phyloP scores from a whole-genome alignment of 1,139 yeast species.

The Blastobotrys petasosporus region DNA sequence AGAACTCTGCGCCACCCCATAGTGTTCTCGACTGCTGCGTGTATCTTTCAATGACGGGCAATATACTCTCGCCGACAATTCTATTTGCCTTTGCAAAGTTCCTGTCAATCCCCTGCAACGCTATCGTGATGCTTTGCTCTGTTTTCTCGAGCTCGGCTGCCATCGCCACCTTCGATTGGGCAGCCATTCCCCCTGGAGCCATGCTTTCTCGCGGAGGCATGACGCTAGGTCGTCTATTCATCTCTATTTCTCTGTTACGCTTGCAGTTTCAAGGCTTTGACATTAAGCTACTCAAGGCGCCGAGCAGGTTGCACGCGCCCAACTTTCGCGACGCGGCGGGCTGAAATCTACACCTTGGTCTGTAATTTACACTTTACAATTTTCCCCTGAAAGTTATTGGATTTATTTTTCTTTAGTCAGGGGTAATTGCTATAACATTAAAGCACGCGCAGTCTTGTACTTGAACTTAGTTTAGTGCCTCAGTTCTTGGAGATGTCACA shows the following conservation, averaged over 20 bases:
- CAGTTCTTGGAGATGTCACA: no score
- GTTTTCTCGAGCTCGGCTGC: constrained; percentile 58
- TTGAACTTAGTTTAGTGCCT: no score
- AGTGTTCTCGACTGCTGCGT: constrained; percentile 50
- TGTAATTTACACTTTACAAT: no score
- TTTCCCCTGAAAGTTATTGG: no score
- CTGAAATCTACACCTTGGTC: no score
- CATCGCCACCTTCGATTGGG: constrained; percentile 17
- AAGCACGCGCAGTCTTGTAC: no score
- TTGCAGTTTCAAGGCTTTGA: no score
- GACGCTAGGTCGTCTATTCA: constrained; percentile 11
- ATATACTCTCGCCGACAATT: constrained; percentile 52
- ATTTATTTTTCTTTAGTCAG: no score
- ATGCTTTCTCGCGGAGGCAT: constrained; percentile 13
- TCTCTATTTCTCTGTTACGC: not conserved
- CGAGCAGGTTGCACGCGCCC: no score
- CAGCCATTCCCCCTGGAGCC: constrained; percentile 6
- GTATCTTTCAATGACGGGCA: constrained; percentile 58
- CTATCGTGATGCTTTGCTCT: constrained; percentile 76
- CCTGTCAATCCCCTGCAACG: constrained; percentile 73
- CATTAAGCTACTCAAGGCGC: no score
- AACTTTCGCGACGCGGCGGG: no score
- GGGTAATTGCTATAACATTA: no score
- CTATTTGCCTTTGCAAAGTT: constrained; percentile 61
- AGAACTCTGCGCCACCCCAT: constrained; percentile 55